Percentiles rank a stretch among this genome's conserved stretches.
Evolutionary conservation across 2,329 filamentous ascomycete species (phyloP).

Genomic region (Aspergillus japonicus): DNA sequence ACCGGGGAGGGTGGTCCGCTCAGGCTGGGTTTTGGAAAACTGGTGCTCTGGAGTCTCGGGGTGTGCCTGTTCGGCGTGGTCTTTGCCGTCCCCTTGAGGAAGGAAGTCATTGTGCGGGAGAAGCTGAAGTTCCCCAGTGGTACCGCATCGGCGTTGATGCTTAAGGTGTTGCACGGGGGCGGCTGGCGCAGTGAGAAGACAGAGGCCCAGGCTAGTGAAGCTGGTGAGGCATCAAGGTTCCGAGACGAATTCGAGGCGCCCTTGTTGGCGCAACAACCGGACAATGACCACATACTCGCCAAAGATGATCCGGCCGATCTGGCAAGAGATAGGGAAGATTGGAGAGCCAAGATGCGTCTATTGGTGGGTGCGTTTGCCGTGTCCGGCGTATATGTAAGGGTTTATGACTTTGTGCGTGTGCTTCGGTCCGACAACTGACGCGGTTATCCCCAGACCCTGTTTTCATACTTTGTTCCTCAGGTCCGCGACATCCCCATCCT

Average conservation of each 20-base stretch:
- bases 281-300: constrained; percentile 52
- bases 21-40: constrained; percentile 67
- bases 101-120: constrained; percentile 89
- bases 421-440: neutral
- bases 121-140: constrained; percentile 92
- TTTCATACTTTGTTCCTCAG: constrained; percentile 85
- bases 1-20: constrained; percentile 77
- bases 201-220: constrained; percentile 22
- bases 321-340: constrained; percentile 49
- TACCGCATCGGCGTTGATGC: constrained; percentile 91
- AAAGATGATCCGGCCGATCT: constrained; percentile 37
- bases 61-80: constrained; percentile 96
- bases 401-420: constrained; percentile 6
- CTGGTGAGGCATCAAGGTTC: constrained; percentile 17
- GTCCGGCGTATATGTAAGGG: constrained; percentile 55
- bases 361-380: constrained; percentile 59
- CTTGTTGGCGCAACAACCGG: constrained; percentile 35
- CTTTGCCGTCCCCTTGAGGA: constrained; percentile 86
- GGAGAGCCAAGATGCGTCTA: constrained; percentile 62
- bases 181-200: constrained; percentile 44
- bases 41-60: constrained; percentile 87
- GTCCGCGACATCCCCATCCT: constrained; percentile 85
- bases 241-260: constrained; percentile 29
- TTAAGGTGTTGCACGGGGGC: constrained; percentile 78
- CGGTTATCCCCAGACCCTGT: constrained; percentile 62